Evolutionary conservation across 2,329 filamentous ascomycete genomes (phyloP).

Genomic region (Venturia asperata): DNA sequence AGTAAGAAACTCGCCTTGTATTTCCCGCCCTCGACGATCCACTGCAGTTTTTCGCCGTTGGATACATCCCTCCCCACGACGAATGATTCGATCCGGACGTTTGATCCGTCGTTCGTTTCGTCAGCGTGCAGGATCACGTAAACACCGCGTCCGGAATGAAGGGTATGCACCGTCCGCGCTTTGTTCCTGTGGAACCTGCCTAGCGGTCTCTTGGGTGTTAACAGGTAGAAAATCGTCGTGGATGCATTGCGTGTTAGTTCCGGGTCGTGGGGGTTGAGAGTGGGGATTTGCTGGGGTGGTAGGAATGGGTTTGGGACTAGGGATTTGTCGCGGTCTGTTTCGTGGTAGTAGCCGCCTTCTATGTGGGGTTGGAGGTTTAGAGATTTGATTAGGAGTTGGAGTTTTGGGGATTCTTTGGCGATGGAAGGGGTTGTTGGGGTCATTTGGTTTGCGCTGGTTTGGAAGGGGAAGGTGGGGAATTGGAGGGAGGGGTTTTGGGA

Average conservation of each 20-base stretch:
- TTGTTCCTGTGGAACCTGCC: constrained; percentile 59
- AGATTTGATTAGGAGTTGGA: constrained; percentile 35
- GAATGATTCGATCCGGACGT: constrained; percentile 55
- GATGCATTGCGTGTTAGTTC: constrained; percentile 45
- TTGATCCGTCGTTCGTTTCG: constrained; percentile 32
- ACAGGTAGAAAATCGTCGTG: constrained; percentile 58
- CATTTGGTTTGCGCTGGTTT: constrained; percentile 8
- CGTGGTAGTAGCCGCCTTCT: constrained; percentile 58
- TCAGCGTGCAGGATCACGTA: constrained; percentile 59
- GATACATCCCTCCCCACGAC: constrained; percentile 53
- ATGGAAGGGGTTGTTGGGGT: constrained; percentile 19
- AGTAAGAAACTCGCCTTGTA: constrained; percentile 59
- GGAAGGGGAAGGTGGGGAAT: constrained; percentile 13
- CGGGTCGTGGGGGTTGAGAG: constrained; percentile 29
- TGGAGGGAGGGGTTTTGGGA: constrained; percentile 25
- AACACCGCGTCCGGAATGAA: constrained; percentile 55
- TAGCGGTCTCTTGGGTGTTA: constrained; percentile 49
- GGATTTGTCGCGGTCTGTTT: constrained; percentile 51
- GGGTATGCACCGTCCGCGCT: constrained; percentile 56
- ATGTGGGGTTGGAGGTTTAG: constrained; percentile 50
- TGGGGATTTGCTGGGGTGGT: constrained; percentile 17
- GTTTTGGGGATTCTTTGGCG: constrained; percentile 28
- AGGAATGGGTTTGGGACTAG: constrained; percentile 50
- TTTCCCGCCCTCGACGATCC: constrained; percentile 61
- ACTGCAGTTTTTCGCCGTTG: constrained; percentile 56